A percentile compares a stretch with the other conserved stretches of the same genome.
These are phyloP conservation scores for Debaryomyces sp. DNA, from an alignment of 1,139 yeast genomes.

Conservation along the genomic window DNA sequence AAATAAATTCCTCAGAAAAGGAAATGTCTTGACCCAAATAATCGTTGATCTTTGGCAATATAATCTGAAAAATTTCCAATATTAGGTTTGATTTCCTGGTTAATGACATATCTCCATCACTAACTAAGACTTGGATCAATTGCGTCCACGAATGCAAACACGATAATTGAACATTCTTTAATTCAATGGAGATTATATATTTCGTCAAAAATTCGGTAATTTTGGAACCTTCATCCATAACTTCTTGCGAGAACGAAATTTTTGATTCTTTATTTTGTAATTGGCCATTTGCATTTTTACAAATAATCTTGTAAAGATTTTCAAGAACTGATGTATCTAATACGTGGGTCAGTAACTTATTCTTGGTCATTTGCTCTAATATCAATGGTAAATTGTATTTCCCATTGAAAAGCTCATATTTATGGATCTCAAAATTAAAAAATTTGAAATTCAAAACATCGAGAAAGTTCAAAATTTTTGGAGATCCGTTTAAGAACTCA, in stretches of 20 bases:
- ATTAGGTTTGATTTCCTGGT: conserved; percentile 58
- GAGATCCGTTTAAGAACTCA: conserved; percentile 53
- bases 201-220: conserved; percentile 43
- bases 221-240: conserved; percentile 30
- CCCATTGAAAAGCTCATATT: conserved; percentile 43
- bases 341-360: conserved; percentile 13
- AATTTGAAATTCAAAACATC: conserved; percentile 67
- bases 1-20: conserved; percentile 77
- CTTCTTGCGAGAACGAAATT: conserved; percentile 25
- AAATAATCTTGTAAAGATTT: conserved; percentile 26
- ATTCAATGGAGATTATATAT: conserved; percentile 45
- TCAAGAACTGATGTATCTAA: conserved; percentile 26
- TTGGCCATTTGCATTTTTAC: conserved; percentile 22
- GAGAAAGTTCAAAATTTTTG: conserved; percentile 66
- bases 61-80: conserved; percentile 71
- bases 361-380: conserved; percentile 25
- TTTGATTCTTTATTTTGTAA: conserved; percentile 23
- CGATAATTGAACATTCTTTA: conserved; percentile 56
- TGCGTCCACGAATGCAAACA: conserved; percentile 84
- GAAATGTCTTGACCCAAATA: conserved; percentile 67
- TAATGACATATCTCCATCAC: conserved; percentile 47
- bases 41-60: conserved; percentile 76
- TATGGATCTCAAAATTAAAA: conserved; percentile 37
- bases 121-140: conserved; percentile 69
- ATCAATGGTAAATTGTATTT: conserved; percentile 33